A percentile compares a stretch with the other conserved stretches of the same genome.
phyloP scores from a whole-genome alignment of 257 asterid genomes.

The Forsythia viridissima region DNA sequence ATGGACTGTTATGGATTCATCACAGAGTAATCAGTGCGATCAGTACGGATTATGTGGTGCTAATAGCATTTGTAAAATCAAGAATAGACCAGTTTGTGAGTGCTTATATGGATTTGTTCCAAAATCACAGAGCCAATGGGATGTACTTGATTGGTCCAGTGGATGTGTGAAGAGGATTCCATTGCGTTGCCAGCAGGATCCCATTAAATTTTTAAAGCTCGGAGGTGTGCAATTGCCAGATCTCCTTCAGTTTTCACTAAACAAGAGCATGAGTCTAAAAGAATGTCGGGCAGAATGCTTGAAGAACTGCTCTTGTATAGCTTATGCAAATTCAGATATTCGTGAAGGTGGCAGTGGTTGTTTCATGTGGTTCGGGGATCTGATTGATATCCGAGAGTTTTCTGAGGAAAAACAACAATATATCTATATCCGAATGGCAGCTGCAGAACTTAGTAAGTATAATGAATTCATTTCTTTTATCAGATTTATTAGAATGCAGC shows the following conservation, averaged over 20 bases:
- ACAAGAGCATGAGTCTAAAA: background rate
- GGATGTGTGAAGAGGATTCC: background rate
- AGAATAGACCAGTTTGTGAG: background rate
- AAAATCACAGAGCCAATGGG: background rate
- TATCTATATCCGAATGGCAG: conserved; percentile 7
- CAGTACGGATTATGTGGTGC: background rate
- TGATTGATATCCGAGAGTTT: conserved; percentile 6
- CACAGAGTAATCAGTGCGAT: background rate
- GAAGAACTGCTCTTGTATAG: conserved; percentile 35
- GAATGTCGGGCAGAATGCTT: conserved; percentile 28
- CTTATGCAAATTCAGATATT: conserved; percentile 27
- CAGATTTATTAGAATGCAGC: background rate
- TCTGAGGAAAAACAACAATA: background rate
- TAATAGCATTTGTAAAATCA: background rate
- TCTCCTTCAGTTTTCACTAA: background rate
- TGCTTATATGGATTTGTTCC: background rate
- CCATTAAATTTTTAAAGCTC: background rate
- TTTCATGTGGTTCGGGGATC: conserved; percentile 9
- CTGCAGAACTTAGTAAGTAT: background rate
- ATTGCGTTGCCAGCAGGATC: background rate
- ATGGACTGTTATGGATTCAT: background rate
- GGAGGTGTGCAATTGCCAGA: background rate
- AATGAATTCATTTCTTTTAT: too few relatives aligned
- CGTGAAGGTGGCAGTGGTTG: conserved; percentile 12
- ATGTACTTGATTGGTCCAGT: background rate